A percentile compares a stretch with the other conserved stretches of the same genome.
Conservation (phyloP, 2,329 filamentous ascomycete species). For the Diplodia mutila region DNA sequence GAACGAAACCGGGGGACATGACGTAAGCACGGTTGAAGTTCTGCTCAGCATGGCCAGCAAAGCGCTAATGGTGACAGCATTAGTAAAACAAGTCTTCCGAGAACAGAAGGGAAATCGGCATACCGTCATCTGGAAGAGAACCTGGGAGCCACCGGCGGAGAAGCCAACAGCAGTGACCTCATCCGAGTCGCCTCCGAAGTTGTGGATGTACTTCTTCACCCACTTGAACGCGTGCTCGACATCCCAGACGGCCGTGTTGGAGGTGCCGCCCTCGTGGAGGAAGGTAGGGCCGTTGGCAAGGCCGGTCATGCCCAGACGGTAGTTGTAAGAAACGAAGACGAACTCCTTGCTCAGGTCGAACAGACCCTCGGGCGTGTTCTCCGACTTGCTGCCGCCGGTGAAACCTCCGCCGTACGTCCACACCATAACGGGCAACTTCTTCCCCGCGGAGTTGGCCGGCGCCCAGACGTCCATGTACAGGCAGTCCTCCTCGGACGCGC, state of each 20-base stretch:
- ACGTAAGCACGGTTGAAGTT: conserved; percentile 37
- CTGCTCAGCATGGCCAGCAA: conserved; percentile 39
- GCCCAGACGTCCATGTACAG: conserved; percentile 56
- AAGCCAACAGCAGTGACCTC: conserved; percentile 54
- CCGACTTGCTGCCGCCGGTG: conserved; percentile 35
- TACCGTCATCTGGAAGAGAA: conserved; percentile 38
- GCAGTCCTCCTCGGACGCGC: conserved; percentile 50
- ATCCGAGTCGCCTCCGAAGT: conserved; percentile 52
- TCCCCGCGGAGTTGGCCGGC: conserved; percentile 44
- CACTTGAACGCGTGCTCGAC: conserved; percentile 54
- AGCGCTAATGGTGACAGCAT: conserved; percentile 30
- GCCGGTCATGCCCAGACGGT: conserved; percentile 46
- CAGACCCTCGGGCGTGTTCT: conserved; percentile 33
- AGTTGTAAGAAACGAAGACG: conserved; percentile 43
- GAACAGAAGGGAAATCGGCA: background rate
- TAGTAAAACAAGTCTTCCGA: background rate
- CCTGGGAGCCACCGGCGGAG: conserved; percentile 27
- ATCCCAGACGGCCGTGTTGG: conserved; percentile 49
- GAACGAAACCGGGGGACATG: conserved; percentile 35
- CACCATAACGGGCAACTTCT: conserved; percentile 51
- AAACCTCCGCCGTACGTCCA: conserved; percentile 54
- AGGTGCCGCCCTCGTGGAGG: conserved; percentile 44
- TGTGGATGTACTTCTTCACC: conserved; percentile 53
- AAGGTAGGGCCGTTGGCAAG: conserved; percentile 53
- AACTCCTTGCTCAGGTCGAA: conserved; percentile 43